Conservation (phyloP, 495 filamentous ascomycete species). For the Penicillium bialowiezense region DNA sequence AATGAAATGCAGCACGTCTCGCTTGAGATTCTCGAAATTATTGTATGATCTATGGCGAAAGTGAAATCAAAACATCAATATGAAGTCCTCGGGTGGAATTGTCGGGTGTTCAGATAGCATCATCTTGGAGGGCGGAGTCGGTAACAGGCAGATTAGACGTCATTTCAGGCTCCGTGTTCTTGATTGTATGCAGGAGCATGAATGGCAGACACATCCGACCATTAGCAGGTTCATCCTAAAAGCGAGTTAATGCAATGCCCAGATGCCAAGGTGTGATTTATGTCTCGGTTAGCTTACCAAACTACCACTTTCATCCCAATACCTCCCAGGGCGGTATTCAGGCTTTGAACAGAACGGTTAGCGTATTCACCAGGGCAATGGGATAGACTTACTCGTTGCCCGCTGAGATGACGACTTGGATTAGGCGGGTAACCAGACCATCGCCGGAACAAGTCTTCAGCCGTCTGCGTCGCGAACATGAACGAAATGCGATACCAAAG, state of each 20-base stretch:
- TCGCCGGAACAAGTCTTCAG: background rate
- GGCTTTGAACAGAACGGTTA: background rate
- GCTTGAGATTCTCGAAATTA: too few species aligned
- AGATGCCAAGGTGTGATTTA: background rate
- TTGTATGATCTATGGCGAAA: too few species aligned
- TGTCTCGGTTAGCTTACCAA: background rate
- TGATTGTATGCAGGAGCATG: slow-evolving; percentile 1
- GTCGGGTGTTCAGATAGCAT: background rate
- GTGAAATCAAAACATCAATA: too few species aligned
- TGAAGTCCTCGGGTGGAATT: too few species aligned
- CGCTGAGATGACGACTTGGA: background rate
- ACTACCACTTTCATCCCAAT: slow-evolving; percentile 3
- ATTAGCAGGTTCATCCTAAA: background rate
- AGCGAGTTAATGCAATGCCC: background rate
- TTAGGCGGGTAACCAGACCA: background rate
- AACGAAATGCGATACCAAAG: slow-evolving; percentile 5
- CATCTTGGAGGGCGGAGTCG: slow-evolving; percentile 1
- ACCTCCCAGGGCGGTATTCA: slow-evolving; percentile 4
- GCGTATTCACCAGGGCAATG: background rate
- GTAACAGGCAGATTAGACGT: slow-evolving; percentile 1
- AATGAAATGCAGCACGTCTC: too few species aligned
- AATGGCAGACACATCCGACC: slow-evolving; percentile 2
- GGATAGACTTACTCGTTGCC: background rate
- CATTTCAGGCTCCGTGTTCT: slow-evolving; percentile 1
- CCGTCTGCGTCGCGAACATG: slow-evolving; percentile 7